Conservation (phyloP, 208 protist species). For the Angomonas deanei region DNA sequence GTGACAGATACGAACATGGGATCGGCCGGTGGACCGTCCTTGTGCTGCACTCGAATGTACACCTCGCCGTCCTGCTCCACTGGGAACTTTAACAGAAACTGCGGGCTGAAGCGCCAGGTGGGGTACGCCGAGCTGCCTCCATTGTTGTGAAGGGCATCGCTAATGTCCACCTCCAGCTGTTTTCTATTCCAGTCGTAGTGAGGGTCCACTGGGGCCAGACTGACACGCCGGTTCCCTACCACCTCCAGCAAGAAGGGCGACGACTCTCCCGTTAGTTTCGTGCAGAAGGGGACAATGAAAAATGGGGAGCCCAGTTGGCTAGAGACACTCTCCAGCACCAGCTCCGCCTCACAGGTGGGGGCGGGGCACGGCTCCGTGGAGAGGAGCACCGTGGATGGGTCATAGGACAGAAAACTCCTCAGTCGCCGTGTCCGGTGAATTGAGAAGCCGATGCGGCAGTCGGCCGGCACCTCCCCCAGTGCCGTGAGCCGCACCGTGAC, state of each 20-base stretch:
- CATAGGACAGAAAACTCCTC: constrained; percentile 66
- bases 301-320: constrained; percentile 82
- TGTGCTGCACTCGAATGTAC: not conserved
- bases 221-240: constrained; percentile 48
- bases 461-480: not conserved
- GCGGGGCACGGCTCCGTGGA: constrained; percentile 11
- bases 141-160: constrained; percentile 40
- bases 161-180: constrained; percentile 27
- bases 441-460: constrained; percentile 61
- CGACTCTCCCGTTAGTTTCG: not conserved
- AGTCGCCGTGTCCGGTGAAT: constrained; percentile 51
- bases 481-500: constrained; percentile 48
- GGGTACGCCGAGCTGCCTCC: constrained; percentile 65
- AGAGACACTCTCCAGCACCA: constrained; percentile 58
- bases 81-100: constrained; percentile 67
- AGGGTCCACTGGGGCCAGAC: constrained; percentile 47
- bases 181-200: constrained; percentile 68
- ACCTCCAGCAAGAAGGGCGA: constrained; percentile 51
- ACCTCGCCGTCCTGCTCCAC: constrained; percentile 63
- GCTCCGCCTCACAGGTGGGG: constrained; percentile 8
- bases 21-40: constrained; percentile 5
- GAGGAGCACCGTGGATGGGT: constrained; percentile 42
- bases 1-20: constrained; percentile 71
- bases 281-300: constrained; percentile 70
- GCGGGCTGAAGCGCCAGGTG: constrained; percentile 86